Evolutionary conservation across 1,284 basidiomycete species (phyloP).

Genomic region (Cystobasidiaceae sp.): DNA sequence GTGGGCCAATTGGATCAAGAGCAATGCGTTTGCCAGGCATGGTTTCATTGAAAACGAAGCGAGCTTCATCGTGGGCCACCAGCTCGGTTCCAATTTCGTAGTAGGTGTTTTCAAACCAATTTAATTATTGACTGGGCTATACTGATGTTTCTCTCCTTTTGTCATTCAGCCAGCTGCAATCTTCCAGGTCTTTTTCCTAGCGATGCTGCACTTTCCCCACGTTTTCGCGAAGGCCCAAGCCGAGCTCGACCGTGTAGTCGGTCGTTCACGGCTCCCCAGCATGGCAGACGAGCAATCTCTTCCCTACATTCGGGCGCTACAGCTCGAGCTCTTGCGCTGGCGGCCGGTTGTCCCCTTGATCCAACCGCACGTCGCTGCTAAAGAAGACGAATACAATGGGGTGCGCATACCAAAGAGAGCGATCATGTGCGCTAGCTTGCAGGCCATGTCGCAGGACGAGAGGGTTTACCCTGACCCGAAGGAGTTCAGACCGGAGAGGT

Average conservation of each 20-base stretch:
- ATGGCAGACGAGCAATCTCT: conserved; percentile 14
- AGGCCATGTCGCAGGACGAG: conserved; percentile 25
- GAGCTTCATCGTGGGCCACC: conserved; percentile 6
- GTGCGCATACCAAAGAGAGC: conserved; percentile 9
- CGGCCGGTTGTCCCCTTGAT: neutral
- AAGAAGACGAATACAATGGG: conserved; percentile 5
- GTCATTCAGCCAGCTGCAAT: conserved; percentile 5
- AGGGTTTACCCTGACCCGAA: conserved; percentile 19
- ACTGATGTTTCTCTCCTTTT: too few relatives aligned
- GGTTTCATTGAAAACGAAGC: conserved; percentile 9
- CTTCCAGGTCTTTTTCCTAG: conserved; percentile 23
- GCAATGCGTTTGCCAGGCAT: neutral
- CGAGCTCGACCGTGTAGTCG: conserved; percentile 22
- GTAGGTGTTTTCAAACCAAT: too few relatives aligned
- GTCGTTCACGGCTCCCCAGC: conserved; percentile 12
- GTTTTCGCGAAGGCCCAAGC: neutral
- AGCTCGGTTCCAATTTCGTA: conserved; percentile 24
- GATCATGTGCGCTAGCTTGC: neutral
- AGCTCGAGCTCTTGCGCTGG: conserved; percentile 19
- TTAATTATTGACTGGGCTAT: too few relatives aligned
- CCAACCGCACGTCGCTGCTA: neutral
- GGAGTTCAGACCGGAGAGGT: conserved; percentile 19
- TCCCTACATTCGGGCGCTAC: conserved; percentile 17
- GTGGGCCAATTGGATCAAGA: conserved; percentile 2
- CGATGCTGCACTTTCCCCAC: conserved; percentile 11